Evolutionary conservation across 1,139 yeast genomes (phyloP).

Genomic region (Pichia inconspicua): DNA sequence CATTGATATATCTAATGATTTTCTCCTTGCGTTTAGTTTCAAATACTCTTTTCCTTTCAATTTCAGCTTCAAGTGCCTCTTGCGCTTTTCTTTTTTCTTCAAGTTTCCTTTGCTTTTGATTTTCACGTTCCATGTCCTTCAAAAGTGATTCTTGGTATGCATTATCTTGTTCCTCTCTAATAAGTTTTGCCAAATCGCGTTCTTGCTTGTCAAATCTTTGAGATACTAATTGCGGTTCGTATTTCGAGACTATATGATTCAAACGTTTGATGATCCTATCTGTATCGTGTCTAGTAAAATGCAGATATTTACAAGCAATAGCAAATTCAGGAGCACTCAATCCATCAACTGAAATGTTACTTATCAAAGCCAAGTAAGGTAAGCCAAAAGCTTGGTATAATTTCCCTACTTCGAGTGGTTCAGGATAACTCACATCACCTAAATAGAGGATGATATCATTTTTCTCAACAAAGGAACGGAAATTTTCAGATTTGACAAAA

Average conservation of each 20-base stretch:
- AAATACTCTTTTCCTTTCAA: conserved; percentile 1
- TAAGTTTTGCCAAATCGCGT: conserved; percentile 40
- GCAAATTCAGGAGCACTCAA: conserved; percentile 48
- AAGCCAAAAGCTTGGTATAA: conserved; percentile 34
- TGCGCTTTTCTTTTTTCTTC: conserved; percentile 13
- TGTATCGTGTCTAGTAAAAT: conserved; percentile 13
- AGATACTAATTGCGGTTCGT: conserved; percentile 45
- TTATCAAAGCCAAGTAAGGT: conserved; percentile 42
- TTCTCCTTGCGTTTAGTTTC: conserved; percentile 14
- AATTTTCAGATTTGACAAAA: conserved; percentile 28
- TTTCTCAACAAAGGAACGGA: conserved; percentile 32
- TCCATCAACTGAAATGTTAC: conserved; percentile 45
- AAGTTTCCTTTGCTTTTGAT: conserved; percentile 17
- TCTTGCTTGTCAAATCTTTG: conserved; percentile 47
- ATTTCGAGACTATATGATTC: conserved; percentile 33
- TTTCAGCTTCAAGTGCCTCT: not conserved
- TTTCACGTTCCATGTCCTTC: conserved; percentile 31
- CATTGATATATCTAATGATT: conserved; percentile 14
- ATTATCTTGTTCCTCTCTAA: conserved; percentile 51
- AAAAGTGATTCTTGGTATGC: conserved; percentile 47
- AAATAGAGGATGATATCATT: conserved; percentile 33
- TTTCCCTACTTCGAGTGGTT: conserved; percentile 43
- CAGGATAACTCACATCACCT: conserved; percentile 40
- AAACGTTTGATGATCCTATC: conserved; percentile 30
- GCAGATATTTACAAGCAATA: conserved; percentile 31